Evolutionary conservation across 345 rosid genomes (phyloP), one percentile per base, ranked within the genome.

Genomic region (Orychophragmus violaceus): DNA sequence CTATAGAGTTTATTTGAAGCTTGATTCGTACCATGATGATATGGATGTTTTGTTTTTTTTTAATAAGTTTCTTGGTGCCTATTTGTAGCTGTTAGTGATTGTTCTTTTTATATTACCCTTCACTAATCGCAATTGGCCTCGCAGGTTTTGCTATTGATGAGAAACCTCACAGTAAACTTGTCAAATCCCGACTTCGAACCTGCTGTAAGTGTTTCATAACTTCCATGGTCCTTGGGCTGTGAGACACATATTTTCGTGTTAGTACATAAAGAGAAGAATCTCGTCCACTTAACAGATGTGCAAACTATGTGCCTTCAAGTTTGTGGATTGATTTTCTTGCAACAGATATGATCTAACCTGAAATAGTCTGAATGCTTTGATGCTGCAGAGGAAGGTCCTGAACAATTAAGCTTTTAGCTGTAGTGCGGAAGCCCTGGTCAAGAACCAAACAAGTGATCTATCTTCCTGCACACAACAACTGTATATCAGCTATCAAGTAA

Each of bases 71-170:
- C 8, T 28, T 19, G 28, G 16, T 48, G 14, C 28, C 8, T 48
- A 16, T 45, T 8, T 19, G 64, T 64, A 28, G 16, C 63, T 56
- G 37, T 65, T 44, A 49, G 60, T 65, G 28, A 17, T 50, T 58
- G 12, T 53, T 32, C 52, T 30, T 42, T 13, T 27, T 42, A 3
- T 33, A 21, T 56, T 28, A 39, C 32, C 62, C 42, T 24, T 74
- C 42, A 51, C 33, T 74, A 52, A 74, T 33, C 11, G 29, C 68
- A 30, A 5, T 62, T 27, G 28, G 46, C 79, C 52, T 56, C 8
- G 59, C 83, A 93, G 98, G 96, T 88, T 69, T 69, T 93, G 59
- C 74, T 93, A 83, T 72, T 93, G 83, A 93, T 93, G 97, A 85
- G 96, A 80, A 93, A 93, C 72, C 94, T 93, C 52, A 85, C 97